Evolutionary conservation across 768 basidiomycete genomes (phyloP).

Genomic region (Chlorophyllum brunneum): DNA sequence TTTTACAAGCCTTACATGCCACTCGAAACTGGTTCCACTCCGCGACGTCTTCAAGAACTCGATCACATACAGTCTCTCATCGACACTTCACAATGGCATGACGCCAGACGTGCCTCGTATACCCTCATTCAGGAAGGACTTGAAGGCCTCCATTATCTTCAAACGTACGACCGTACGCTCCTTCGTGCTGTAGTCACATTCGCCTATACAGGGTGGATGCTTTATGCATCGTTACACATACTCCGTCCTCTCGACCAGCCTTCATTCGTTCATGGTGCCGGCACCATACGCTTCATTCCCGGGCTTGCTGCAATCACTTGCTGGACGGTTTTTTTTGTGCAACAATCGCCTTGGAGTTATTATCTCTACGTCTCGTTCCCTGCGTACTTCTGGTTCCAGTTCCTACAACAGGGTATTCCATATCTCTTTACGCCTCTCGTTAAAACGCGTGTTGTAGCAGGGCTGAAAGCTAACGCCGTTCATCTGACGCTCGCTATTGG

Average conservation of each 20-base stretch:
- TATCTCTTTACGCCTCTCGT: slow-evolving; percentile 3
- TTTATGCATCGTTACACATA: slow-evolving; percentile 58
- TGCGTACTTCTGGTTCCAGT: slow-evolving; percentile 71
- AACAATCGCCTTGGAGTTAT: slow-evolving; percentile 66
- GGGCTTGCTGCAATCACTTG: slow-evolving; percentile 28
- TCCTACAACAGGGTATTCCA: slow-evolving; percentile 28
- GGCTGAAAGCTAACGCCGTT: slow-evolving; percentile 17
- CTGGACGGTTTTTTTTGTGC: slow-evolving; percentile 53
- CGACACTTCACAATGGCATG: slow-evolving; percentile 34
- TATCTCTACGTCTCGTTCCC: slow-evolving; percentile 77
- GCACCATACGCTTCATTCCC: slow-evolving; percentile 11
- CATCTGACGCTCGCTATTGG: slow-evolving; percentile 45
- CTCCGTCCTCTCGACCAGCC: slow-evolving; percentile 35
- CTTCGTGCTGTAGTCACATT: slow-evolving; percentile 65
- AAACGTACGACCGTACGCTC: slow-evolving; percentile 78
- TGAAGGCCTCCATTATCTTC: slow-evolving; percentile 69
- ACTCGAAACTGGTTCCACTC: slow-evolving; percentile 37
- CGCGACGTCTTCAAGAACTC: slow-evolving; percentile 24
- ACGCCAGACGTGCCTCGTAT: slow-evolving; percentile 45
- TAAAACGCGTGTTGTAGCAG: not conserved
- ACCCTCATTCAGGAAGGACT: slow-evolving; percentile 52
- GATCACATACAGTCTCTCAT: slow-evolving; percentile 44
- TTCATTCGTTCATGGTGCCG: not conserved
- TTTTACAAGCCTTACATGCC: slow-evolving; percentile 59
- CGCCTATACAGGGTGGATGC: slow-evolving; percentile 79